Base-by-base conservation (phyloP, 2,329 filamentous ascomycete species). In the Aureobasidium leucospermi region DNA sequence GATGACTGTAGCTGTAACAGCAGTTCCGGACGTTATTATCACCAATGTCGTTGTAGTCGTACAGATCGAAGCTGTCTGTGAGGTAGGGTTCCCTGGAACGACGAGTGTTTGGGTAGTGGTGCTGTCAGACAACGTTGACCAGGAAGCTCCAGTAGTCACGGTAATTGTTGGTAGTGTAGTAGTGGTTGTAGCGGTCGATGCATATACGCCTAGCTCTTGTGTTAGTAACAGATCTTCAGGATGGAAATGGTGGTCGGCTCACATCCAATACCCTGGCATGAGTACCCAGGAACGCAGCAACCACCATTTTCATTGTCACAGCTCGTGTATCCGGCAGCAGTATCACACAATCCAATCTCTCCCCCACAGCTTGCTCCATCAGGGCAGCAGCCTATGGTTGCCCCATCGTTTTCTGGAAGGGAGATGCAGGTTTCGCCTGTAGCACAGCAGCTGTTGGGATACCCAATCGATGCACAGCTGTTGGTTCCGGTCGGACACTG, bases 341-440 rank as follows among this genome's bases (percentile, higher is more conserved):
- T 74, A 62, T 79, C 72, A 64, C 89, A 92, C n/a, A 69, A 69
- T 0, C 79, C 81, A 6, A 92, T 83, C 1, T 75, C 74, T 9
- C 86, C 86, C 3, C 79, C 80, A 70, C 89, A 93, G 6, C 71
- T 80, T 45, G 77, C 74, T 3, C 87, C 88, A 38, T 76, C 68
- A 0, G 87, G 86, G 73, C 89, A 94, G 72, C 89, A 94, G 3
- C 88, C 89, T 2, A 93, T 84, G 46, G 83, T 81, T 7, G 87
- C 87, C 31, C 86, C 76, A 0, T 80, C 81, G 6, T 81, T 81
- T 69, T 88, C 83, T 34, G 78, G 70, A 4, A 90, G 83, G 28
- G 75, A 72, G 48, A 87, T 84, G 69, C 89, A 94, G 7, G 79
- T 82, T 64, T 87, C 84, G 15, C 78, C 80, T n/a, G 77, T 76